phyloP scores from a whole-genome alignment of 208 protist species.

The Spongospora subterranea region DNA sequence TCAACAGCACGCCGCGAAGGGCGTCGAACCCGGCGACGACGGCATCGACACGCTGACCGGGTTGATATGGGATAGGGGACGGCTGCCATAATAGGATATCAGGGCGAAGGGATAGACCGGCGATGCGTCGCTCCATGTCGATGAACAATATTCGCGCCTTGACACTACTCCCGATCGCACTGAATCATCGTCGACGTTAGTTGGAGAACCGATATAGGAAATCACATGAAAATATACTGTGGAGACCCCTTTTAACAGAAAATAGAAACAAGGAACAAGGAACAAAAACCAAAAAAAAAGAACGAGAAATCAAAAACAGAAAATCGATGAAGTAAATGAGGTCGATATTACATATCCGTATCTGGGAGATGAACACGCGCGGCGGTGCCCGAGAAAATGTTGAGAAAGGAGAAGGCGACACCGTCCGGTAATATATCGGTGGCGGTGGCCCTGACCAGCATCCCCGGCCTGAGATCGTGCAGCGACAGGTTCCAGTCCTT shows the following conservation, averaged over 20 bases:
- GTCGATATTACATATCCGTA: background rate
- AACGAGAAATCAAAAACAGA: too few relatives aligned
- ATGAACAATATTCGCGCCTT: constrained; percentile 1
- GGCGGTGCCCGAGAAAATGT: constrained; percentile 5
- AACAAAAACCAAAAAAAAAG: too few relatives aligned
- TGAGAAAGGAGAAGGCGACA: background rate
- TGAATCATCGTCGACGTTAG: background rate
- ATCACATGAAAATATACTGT: too few relatives aligned
- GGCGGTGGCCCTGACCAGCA: constrained; percentile 24
- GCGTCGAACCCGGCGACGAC: constrained; percentile 23
- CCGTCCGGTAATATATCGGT: background rate
- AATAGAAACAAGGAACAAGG: too few relatives aligned
- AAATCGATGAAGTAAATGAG: too few relatives aligned
- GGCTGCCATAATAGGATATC: constrained; percentile 13
- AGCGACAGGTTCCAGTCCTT: background rate
- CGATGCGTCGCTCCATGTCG: background rate
- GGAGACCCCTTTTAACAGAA: too few relatives aligned
- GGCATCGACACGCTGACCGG: background rate
- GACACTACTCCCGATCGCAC: background rate
- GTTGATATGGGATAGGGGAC: background rate
- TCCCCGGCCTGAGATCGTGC: background rate
- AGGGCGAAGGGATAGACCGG: background rate
- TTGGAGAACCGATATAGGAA: background rate
- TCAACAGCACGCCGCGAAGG: constrained; percentile 6
- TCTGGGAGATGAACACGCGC: background rate